Evolutionary conservation across 768 basidiomycete genomes (phyloP).

Genomic region (Naganishia randhawae): DNA sequence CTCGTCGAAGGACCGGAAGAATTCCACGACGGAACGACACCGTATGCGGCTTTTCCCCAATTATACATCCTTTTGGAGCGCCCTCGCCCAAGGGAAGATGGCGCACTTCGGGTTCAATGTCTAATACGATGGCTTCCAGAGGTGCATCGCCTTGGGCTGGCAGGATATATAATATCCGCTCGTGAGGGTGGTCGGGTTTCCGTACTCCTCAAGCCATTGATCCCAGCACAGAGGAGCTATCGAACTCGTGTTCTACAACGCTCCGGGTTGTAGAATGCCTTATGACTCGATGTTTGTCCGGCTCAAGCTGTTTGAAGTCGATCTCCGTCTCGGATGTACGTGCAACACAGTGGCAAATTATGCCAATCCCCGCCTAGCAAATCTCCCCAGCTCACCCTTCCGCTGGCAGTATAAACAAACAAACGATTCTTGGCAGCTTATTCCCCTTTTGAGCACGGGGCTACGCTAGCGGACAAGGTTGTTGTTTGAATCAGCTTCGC

Average conservation of each 20-base stretch:
- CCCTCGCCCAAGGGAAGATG: neutral
- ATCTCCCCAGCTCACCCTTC: slow-evolving; percentile 61
- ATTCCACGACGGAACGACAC: neutral
- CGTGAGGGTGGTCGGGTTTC: neutral
- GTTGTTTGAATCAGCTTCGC: slow-evolving; percentile 59
- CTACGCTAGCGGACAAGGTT: slow-evolving; percentile 56
- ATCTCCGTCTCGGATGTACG: slow-evolving; percentile 78
- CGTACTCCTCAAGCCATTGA: neutral
- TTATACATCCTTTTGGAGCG: neutral
- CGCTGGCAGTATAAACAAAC: slow-evolving; percentile 46
- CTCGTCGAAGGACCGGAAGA: neutral
- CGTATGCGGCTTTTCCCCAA: neutral
- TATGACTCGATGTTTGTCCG: slow-evolving; percentile 76
- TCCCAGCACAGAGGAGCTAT: neutral
- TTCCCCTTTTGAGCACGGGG: neutral
- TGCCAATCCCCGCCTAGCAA: slow-evolving; percentile 63
- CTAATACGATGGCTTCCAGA: neutral
- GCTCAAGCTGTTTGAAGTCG: slow-evolving; percentile 66
- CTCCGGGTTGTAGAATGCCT: slow-evolving; percentile 76
- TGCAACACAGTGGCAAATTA: slow-evolving; percentile 82
- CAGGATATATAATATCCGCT: neutral
- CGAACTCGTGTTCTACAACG: slow-evolving; percentile 41
- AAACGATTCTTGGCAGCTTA: neutral
- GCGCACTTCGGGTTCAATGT: neutral
- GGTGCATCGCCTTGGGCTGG: neutral